Percentiles rank a stretch among this genome's conserved stretches.
Evolutionary conservation across 2,329 filamentous ascomycete genomes (phyloP).

Genomic region (Orbilia blumenaviensis): DNA sequence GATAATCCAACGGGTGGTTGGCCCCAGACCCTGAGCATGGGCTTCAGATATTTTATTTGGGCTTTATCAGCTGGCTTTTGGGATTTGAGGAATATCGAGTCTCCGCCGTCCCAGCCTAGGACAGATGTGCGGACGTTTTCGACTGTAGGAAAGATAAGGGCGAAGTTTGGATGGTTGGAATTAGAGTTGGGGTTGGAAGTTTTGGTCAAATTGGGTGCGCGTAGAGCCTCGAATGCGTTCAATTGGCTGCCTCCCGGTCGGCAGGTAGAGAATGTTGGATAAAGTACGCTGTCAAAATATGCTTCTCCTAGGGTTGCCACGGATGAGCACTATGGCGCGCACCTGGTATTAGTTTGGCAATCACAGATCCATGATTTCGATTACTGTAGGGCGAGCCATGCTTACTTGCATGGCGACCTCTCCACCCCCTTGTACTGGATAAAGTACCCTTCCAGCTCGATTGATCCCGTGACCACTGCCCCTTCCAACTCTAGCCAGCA

Average conservation of each 20-base stretch:
- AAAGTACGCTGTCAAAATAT: slow-evolving; percentile 31
- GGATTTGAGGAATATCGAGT: slow-evolving; percentile 82
- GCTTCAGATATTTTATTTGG: slow-evolving; percentile 76
- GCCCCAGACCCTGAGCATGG: slow-evolving; percentile 79
- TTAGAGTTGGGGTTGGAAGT: slow-evolving; percentile 58
- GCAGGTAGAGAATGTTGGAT: slow-evolving; percentile 29
- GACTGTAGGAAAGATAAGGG: slow-evolving; percentile 81
- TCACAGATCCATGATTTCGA: no score
- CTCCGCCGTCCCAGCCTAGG: slow-evolving; percentile 79
- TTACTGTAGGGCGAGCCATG: no score
- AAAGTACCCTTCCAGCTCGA: slow-evolving; percentile 53
- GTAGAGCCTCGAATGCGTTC: slow-evolving; percentile 57
- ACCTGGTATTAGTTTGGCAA: no score
- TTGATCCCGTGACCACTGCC: slow-evolving; percentile 24
- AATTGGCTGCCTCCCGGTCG: slow-evolving; percentile 64
- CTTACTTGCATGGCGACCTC: slow-evolving; percentile 73
- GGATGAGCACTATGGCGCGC: slow-evolving; percentile 38
- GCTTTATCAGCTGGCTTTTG: slow-evolving; percentile 75
- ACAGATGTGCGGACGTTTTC: slow-evolving; percentile 79
- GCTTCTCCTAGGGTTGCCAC: slow-evolving; percentile 33
- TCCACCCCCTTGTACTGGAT: slow-evolving; percentile 61
- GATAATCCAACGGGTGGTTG: slow-evolving; percentile 14
- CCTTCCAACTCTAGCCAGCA: slow-evolving; percentile 63
- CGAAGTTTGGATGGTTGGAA: slow-evolving; percentile 66
- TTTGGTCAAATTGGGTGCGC: slow-evolving; percentile 30